phyloP scores from a whole-genome alignment of 2,329 filamentous ascomycete species.

The Colletotrichum limetticola region DNA sequence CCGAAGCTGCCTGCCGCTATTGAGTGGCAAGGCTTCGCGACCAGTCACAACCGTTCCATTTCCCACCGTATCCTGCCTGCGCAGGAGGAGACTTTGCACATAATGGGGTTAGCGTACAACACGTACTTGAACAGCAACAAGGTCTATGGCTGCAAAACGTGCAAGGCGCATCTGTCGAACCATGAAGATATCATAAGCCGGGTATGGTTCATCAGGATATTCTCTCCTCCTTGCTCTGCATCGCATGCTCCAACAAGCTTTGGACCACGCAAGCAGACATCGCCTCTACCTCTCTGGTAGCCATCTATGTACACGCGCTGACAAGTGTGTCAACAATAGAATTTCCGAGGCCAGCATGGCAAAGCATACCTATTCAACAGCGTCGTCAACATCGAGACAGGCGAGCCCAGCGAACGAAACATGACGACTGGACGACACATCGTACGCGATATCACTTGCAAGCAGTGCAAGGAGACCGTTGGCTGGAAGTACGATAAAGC shows the following conservation, averaged over 20 bases:
- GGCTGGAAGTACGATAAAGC: slow-evolving; percentile 99
- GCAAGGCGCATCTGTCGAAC: slow-evolving; percentile 95
- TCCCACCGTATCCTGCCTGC: background rate
- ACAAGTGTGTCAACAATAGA: slow-evolving; percentile 63
- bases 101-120: slow-evolving; percentile 92
- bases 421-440: slow-evolving; percentile 98
- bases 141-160: slow-evolving; percentile 93
- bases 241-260: background rate
- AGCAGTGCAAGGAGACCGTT: slow-evolving; percentile 90
- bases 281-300: background rate
- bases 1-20: background rate
- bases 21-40: background rate
- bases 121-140: slow-evolving; percentile 86
- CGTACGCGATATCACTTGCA: slow-evolving; percentile 91
- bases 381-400: slow-evolving; percentile 89
- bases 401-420: slow-evolving; percentile 90
- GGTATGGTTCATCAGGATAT: slow-evolving; percentile 63
- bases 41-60: background rate
- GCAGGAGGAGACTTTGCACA: slow-evolving; percentile 32
- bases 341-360: slow-evolving; percentile 97
- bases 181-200: slow-evolving; percentile 96
- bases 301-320: background rate
- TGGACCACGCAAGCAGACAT: background rate
- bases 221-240: background rate
- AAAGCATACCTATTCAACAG: slow-evolving; percentile 96